phyloP scores from a whole-genome alignment of 306 rosid species.

The Crataegus laevigata region DNA sequence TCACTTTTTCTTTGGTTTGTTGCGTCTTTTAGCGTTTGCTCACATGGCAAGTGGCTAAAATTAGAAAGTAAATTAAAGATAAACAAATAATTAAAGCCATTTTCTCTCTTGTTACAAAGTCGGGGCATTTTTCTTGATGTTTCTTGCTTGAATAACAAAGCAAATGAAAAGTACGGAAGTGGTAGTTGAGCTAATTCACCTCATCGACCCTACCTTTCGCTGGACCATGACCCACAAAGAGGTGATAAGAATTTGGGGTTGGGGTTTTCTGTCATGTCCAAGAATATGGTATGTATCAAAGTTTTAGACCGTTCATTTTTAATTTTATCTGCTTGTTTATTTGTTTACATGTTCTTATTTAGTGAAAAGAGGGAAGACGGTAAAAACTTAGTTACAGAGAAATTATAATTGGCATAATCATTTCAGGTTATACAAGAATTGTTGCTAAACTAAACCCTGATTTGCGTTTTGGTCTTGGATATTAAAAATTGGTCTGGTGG shows the following conservation, averaged over 20 bases:
- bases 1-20: not conserved
- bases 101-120: not conserved
- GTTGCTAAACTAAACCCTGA: too few relatives aligned
- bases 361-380: too few relatives aligned
- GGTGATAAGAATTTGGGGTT: not conserved
- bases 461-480: too few relatives aligned
- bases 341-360: too few relatives aligned
- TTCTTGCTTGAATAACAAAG: not conserved
- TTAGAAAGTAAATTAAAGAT: not conserved
- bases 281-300: too few relatives aligned
- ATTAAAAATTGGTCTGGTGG: too few relatives aligned
- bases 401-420: too few relatives aligned
- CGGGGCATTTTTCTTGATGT: not conserved
- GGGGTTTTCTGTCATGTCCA: not conserved
- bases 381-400: too few relatives aligned
- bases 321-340: too few relatives aligned
- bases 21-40: not conserved
- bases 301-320: too few relatives aligned
- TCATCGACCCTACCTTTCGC: not conserved
- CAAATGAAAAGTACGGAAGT: not conserved
- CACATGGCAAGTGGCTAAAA: not conserved
- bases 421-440: too few relatives aligned
- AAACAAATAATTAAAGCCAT: not conserved
- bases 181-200: not conserved
- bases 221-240: not conserved